Evolutionary conservation across 1,139 yeast species (phyloP), one percentile per base, ranked within the genome.

Genomic region (Lodderomyces margitis): DNA sequence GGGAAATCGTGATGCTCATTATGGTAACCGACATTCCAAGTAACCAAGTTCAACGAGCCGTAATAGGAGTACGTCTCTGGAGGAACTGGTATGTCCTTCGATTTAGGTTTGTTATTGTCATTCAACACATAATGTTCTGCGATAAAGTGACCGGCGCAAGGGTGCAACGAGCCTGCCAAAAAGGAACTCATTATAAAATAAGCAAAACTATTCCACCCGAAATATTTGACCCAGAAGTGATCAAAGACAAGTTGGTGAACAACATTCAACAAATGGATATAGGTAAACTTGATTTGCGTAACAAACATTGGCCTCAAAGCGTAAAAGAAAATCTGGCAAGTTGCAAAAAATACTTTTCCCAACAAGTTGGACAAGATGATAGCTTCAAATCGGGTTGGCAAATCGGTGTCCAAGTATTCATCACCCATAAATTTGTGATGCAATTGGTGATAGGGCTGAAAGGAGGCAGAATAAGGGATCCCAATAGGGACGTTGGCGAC

Each of bases 1-100:
- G 97, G 97, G 70, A 89, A 89, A 63, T 89, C 97, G 56, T 89
- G 97, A 61, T 89, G 97, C 62, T 89, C 97, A 57, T 86, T 88
- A 61, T 89, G 97, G 59, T 87, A 81, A 1, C 97, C 97, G 8
- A 88, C 96, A 55, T 89, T 89, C 91, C 95, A 89, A 1, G 94
- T 87, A 46, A 89, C 65, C 24, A 70, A 48, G 57, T 89, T 89
- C 53, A 89, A 72, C 15, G 80, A 66, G 0, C 97, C 97, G 55
- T 89, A 89, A 65, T 89, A 89, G 9, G 95, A 85, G 58, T 83
- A 89, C 0, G 97, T 89, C 58, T 89, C 97, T 19, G 75, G 70
- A 0, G 94, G 94, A 25, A 69, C 55, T 19, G 68, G 50, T 5
- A 62, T 68, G 27, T 31, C 41, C 9, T 38, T 38, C 2, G 41